Evolutionary conservation across 495 filamentous ascomycete genomes (phyloP).

Genomic region (Penicillium herquei): DNA sequence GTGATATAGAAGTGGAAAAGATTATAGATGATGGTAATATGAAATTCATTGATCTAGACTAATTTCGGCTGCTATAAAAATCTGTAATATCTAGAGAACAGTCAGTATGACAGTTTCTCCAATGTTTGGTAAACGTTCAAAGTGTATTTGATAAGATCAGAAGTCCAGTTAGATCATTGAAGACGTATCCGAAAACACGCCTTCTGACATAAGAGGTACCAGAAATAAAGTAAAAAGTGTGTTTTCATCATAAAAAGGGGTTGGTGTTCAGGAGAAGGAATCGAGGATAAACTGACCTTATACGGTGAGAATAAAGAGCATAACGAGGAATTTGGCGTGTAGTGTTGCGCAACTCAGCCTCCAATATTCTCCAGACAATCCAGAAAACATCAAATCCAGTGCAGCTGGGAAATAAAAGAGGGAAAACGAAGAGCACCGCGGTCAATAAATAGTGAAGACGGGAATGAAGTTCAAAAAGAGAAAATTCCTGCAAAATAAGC

Average conservation of each 20-base stretch:
- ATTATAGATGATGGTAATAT: background rate
- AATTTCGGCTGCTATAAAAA: background rate
- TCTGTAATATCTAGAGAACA: slow-evolving; percentile 8
- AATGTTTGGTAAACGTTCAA: slow-evolving; percentile 6
- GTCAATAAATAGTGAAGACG: slow-evolving; percentile 4
- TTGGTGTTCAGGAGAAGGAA: background rate
- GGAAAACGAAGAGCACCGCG: too few species aligned
- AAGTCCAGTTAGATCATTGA: slow-evolving; percentile 64
- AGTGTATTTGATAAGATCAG: slow-evolving; percentile 39
- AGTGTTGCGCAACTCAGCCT: background rate
- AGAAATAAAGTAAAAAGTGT: slow-evolving; percentile 51
- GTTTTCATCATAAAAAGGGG: slow-evolving; percentile 46
- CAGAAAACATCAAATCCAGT: background rate
- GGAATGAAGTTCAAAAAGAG: slow-evolving; percentile 6
- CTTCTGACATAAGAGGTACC: slow-evolving; percentile 65
- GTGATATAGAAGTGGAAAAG: background rate
- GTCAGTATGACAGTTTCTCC: slow-evolving; percentile 24
- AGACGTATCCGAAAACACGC: slow-evolving; percentile 39
- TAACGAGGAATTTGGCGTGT: background rate
- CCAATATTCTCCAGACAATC: background rate
- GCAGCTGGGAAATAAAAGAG: background rate
- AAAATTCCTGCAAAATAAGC: slow-evolving; percentile 22
- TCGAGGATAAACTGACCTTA: slow-evolving; percentile 31
- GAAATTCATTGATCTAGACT: background rate
- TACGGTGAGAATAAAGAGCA: background rate